Evolutionary conservation across 768 basidiomycete species (phyloP).

Genomic region (Cytidiella melzeri): DNA sequence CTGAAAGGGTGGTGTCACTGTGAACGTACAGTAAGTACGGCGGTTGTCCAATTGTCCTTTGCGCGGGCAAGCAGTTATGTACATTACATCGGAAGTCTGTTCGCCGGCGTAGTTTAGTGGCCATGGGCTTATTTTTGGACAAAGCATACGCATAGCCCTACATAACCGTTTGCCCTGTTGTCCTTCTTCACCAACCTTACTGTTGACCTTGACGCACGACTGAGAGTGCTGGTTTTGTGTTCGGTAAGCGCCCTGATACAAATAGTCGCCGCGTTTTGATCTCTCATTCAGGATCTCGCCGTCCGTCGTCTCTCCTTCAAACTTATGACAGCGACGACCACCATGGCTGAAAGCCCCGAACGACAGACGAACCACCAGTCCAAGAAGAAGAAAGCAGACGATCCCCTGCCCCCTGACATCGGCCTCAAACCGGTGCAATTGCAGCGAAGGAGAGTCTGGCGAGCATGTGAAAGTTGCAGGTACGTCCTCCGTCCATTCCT

Average conservation of each 20-base stretch:
- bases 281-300: slow-evolving; percentile 12
- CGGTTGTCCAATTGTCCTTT: too few species aligned
- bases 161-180: too few species aligned
- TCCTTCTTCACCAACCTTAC: too few species aligned
- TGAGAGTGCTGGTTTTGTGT: too few species aligned
- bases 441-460: slow-evolving; percentile 77
- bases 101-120: too few species aligned
- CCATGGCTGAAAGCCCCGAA: slow-evolving; percentile 16
- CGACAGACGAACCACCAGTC: slow-evolving; percentile 38
- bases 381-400: slow-evolving; percentile 73
- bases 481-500: slow-evolving; percentile 29
- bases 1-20: too few species aligned
- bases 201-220: not conserved
- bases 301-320: slow-evolving; percentile 25
- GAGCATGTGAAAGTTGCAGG: slow-evolving; percentile 89
- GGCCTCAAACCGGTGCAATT: slow-evolving; percentile 70
- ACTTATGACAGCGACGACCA: slow-evolving; percentile 44
- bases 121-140: too few species aligned
- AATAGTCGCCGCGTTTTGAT: slow-evolving; percentile 11
- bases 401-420: slow-evolving; percentile 40
- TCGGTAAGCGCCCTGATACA: slow-evolving; percentile 4
- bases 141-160: too few species aligned
- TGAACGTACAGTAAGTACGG: too few species aligned
- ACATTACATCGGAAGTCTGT: too few species aligned
- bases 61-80: too few species aligned